phyloP scores from a whole-genome alignment of 164 flowering plant genomes.

The Malania oleifera region DNA sequence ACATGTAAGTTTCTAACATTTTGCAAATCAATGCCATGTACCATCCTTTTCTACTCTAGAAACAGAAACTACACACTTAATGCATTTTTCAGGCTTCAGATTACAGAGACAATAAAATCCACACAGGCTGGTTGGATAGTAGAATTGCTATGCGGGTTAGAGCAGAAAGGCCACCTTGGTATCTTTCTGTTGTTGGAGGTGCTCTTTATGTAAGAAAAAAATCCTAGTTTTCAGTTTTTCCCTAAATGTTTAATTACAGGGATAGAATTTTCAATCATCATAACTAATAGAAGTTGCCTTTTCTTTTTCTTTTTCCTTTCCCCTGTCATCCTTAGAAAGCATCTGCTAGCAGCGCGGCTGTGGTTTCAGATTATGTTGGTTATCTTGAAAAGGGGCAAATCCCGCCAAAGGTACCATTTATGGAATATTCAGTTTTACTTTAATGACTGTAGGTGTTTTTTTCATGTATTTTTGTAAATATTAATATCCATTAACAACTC shows the following conservation, averaged over 20 bases:
- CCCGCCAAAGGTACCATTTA: constrained; percentile 82
- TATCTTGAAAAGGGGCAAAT: constrained; percentile 99
- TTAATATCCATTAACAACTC: not conserved
- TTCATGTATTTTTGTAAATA: not conserved
- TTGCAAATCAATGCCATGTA: not conserved
- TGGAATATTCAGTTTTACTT: not conserved
- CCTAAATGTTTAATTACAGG: not conserved
- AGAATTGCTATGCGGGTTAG: constrained; percentile 99
- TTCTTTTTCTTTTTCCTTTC: constrained; percentile 6
- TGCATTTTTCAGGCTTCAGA: constrained; percentile 66
- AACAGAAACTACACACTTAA: not conserved
- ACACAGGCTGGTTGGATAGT: constrained; percentile 99
- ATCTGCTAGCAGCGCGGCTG: constrained; percentile 85
- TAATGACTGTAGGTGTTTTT: not conserved
- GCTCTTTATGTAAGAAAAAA: constrained; percentile 75
- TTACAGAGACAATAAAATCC: constrained; percentile 88
- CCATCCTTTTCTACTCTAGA: not conserved
- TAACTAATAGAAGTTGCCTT: not conserved
- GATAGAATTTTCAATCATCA: not conserved
- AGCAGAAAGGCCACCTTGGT: constrained; percentile 99
- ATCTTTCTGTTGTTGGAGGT: constrained; percentile 98
- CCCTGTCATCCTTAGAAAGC: constrained; percentile 62
- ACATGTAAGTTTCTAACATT: constrained; percentile 56
- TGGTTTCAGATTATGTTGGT: constrained; percentile 96
- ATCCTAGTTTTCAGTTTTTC: not conserved